Evolutionary conservation across 345 rosid genomes (phyloP).

Genomic region (Pistacia atlantica): DNA sequence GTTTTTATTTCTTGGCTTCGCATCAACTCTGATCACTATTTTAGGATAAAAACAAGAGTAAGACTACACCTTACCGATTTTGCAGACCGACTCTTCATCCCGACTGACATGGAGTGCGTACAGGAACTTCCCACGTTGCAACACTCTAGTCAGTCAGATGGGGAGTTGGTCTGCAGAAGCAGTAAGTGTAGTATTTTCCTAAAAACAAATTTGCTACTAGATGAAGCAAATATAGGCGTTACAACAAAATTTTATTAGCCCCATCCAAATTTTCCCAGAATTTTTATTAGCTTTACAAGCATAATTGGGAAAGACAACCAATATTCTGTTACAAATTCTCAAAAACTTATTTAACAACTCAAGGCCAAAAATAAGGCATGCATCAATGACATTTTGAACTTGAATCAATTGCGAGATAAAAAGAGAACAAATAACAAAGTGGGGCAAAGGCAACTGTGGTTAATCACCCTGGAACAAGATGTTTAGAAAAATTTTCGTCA

Average conservation of each 20-base stretch:
- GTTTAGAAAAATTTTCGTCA: conserved; percentile 24
- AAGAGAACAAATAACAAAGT: not conserved
- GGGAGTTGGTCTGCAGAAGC: no score
- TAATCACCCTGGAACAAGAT: not conserved
- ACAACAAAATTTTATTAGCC: conserved; percentile 11
- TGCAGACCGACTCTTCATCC: no score
- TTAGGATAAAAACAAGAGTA: no score
- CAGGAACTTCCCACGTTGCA: no score
- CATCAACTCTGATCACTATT: not conserved
- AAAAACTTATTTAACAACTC: conserved; percentile 8
- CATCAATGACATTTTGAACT: conserved; percentile 12
- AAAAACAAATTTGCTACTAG: no score
- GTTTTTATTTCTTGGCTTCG: not conserved
- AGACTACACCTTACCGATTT: no score
- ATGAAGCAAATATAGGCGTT: no score
- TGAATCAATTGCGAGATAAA: conserved; percentile 9
- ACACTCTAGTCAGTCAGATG: no score
- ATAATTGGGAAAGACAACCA: conserved; percentile 1
- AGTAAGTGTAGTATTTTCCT: no score
- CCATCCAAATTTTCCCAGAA: not conserved
- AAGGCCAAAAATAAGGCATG: conserved; percentile 15
- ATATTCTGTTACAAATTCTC: conserved; percentile 13
- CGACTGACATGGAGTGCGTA: no score
- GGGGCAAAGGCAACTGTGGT: not conserved
- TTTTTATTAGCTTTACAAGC: conserved; percentile 16